These are phyloP conservation scores for Spongispora temasekensis DNA, from an alignment of 1,284 basidiomycete species.

Conservation along the genomic window DNA sequence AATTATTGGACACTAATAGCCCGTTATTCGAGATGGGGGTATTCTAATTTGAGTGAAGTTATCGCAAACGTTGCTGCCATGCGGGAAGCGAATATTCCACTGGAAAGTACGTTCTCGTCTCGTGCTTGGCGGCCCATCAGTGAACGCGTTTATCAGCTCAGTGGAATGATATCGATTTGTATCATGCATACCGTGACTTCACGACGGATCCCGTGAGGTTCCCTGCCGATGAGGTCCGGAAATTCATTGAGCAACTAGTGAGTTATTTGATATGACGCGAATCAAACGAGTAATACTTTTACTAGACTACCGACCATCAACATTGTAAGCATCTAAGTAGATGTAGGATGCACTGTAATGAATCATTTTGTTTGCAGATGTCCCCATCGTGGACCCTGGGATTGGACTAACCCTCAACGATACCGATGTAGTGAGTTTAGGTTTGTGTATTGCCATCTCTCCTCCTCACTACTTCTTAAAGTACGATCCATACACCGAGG, in stretches of 20 bases:
- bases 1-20: background rate
- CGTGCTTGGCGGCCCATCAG: no score
- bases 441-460: background rate
- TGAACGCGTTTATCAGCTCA: background rate
- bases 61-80: conserved; percentile 55
- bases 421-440: conserved; percentile 41
- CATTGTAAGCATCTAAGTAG: conserved; percentile 34
- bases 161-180: conserved; percentile 71
- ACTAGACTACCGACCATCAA: conserved; percentile 41
- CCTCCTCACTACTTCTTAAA: conserved; percentile 19
- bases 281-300: conserved; percentile 22
- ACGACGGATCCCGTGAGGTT: conserved; percentile 68
- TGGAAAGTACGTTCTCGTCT: conserved; percentile 50
- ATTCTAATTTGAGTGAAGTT: conserved; percentile 49
- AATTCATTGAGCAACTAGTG: conserved; percentile 53
- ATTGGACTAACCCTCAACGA: conserved; percentile 40
- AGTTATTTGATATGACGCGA: conserved; percentile 26
- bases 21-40: conserved; percentile 50
- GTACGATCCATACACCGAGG: conserved; percentile 50
- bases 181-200: conserved; percentile 67
- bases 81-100: conserved; percentile 62
- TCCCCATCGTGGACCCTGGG: conserved; percentile 47
- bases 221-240: conserved; percentile 56
- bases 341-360: background rate
- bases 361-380: conserved; percentile 31